These are phyloP conservation scores for Chlorella variabilis DNA, from an alignment of 163 green algal genomes.

Conservation along the genomic window DNA sequence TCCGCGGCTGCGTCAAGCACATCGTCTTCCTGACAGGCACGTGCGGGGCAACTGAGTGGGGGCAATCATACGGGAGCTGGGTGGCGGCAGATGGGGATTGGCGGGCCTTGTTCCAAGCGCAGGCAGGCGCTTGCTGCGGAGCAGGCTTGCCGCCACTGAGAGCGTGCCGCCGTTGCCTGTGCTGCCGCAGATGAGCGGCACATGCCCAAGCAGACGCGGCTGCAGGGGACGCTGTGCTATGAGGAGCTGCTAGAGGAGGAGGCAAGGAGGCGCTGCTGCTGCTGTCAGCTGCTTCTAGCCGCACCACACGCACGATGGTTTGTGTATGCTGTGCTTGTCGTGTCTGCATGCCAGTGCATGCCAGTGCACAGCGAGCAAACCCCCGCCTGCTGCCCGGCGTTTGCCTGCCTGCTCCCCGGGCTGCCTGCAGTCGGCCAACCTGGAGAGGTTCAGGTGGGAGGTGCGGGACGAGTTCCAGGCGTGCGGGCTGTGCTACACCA, in stretches of 20 bases:
- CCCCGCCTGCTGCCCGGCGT: not conserved
- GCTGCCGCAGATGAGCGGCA: slow-evolving; percentile 19
- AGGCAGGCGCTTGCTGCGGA: no score
- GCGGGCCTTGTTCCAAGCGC: no score
- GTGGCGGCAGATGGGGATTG: no score
- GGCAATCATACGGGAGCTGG: no score
- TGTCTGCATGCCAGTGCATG: no score
- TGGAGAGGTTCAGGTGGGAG: slow-evolving; percentile 59
- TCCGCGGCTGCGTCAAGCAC: slow-evolving; percentile 34
- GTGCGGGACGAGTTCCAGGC: slow-evolving; percentile 66
- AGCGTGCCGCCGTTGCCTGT: no score
- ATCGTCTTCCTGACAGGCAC: slow-evolving; percentile 42
- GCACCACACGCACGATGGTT: no score
- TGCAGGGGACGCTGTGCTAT: slow-evolving; percentile 70
- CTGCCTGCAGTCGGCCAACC: slow-evolving; percentile 1
- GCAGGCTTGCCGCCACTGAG: no score
- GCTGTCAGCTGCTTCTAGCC: no score
- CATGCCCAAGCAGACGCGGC: slow-evolving; percentile 23
- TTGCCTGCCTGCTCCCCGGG: not conserved
- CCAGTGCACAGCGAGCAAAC: not conserved
- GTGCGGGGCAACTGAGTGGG: no score
- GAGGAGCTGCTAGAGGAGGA: slow-evolving; percentile 71
- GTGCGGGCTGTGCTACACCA: slow-evolving; percentile 86
- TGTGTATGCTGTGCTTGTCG: no score
- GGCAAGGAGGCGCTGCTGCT: not conserved